A percentile compares a stretch with the other conserved stretches of the same genome.
phyloP scores from a whole-genome alignment of 2,329 filamentous ascomycete genomes.

The Calycina herbarum region DNA sequence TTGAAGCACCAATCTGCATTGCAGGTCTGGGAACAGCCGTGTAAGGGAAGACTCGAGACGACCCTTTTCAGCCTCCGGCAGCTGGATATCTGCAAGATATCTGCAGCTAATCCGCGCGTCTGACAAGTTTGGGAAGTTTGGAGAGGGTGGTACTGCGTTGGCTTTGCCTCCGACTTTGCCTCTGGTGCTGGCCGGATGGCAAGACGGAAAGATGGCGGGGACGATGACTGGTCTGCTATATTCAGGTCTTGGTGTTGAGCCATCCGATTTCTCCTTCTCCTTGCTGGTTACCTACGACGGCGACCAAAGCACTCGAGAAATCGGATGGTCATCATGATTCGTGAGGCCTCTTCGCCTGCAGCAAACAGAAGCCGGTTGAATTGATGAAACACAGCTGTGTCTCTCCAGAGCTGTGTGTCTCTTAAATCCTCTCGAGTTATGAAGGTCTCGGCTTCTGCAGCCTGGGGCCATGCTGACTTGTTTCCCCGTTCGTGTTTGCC shows the following conservation, averaged over 20 bases:
- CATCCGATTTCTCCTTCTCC: not conserved
- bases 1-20: slow-evolving; percentile 3
- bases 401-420: not conserved
- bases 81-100: slow-evolving; percentile 1
- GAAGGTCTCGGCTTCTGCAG: not conserved
- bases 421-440: not conserved
- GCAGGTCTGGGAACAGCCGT: slow-evolving; percentile 2
- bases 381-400: not conserved
- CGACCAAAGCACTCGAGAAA: not conserved
- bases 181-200: not conserved
- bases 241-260: not conserved
- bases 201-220: not conserved
- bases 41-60: slow-evolving; percentile 5
- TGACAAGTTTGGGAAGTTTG: not conserved
- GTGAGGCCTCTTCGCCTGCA: not conserved
- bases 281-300: not conserved
- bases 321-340: not conserved
- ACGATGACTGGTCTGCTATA: not conserved
- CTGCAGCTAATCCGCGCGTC: slow-evolving; percentile 4
- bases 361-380: not conserved
- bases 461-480: not conserved
- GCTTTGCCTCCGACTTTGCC: not conserved
- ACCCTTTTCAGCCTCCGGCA: slow-evolving; percentile 3
- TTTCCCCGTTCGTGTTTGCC: not conserved
- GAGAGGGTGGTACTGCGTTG: not conserved